A percentile compares a stretch with the other conserved stretches of the same genome.
These are phyloP conservation scores for Porcisia hertigi DNA, from an alignment of 208 protist species.

Conservation along the genomic window DNA sequence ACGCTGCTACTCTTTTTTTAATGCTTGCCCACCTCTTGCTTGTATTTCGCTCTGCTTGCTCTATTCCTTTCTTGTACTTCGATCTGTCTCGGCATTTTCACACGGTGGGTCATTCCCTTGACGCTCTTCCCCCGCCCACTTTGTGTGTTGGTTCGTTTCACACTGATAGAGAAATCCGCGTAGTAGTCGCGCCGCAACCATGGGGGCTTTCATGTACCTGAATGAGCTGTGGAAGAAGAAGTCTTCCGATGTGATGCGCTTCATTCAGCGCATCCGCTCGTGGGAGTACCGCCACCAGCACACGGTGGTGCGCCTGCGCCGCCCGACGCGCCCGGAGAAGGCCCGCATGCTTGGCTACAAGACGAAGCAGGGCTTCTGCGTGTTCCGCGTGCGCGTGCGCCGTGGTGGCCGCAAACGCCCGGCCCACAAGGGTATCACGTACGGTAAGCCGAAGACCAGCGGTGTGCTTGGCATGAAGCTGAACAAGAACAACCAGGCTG, in stretches of 20 bases:
- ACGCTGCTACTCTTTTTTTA: background rate
- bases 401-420: slow-evolving; percentile 98
- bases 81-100: background rate
- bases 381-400: slow-evolving; percentile 99
- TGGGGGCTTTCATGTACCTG: slow-evolving; percentile 99
- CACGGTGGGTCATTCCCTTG: background rate
- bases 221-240: slow-evolving; percentile 99
- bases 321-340: slow-evolving; percentile 99
- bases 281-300: slow-evolving; percentile 99
- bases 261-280: slow-evolving; percentile 97
- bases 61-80: background rate
- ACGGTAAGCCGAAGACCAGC: slow-evolving; percentile 98
- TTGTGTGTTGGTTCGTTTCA: background rate
- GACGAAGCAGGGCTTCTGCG: slow-evolving; percentile 99
- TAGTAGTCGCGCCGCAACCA: slow-evolving; percentile 48
- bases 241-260: slow-evolving; percentile 99
- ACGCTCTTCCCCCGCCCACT: background rate
- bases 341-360: slow-evolving; percentile 99
- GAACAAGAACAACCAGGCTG: slow-evolving; percentile 93
- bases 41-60: background rate
- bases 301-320: slow-evolving; percentile 91
- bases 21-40: background rate
- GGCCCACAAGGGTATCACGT: slow-evolving; percentile 96
- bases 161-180: slow-evolving; percentile 11
- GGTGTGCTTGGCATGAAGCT: slow-evolving; percentile 98